Percentiles rank a stretch among this genome's conserved stretches.
Conservation (phyloP, 108 stramenopile species). For the Parietichytrium sp. region DNA sequence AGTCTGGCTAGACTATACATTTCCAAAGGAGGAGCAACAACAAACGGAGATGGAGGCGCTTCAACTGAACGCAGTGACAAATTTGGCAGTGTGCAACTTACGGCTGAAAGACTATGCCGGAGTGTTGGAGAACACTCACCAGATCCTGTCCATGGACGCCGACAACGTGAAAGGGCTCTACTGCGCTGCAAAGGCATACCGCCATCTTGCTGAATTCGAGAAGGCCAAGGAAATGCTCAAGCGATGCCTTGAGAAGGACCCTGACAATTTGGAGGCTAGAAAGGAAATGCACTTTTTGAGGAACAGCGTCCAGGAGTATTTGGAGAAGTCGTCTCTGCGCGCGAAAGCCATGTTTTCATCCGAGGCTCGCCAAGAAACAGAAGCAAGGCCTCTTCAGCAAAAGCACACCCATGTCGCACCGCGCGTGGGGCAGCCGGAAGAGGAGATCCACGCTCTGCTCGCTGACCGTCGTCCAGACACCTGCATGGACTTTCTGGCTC, state of each 20-base stretch:
- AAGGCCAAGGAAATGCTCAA: slow-evolving; percentile 65
- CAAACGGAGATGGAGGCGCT: not conserved
- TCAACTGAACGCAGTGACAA: not conserved
- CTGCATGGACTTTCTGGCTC: no score
- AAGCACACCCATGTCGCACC: no score
- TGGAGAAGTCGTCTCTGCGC: not conserved
- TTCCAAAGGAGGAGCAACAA: not conserved
- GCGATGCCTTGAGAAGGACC: slow-evolving; percentile 50
- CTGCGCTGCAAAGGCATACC: slow-evolving; percentile 67
- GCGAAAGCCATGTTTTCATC: slow-evolving; percentile 30
- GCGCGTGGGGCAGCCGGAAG: no score
- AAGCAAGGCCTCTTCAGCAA: no score
- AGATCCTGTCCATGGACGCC: slow-evolving; percentile 65
- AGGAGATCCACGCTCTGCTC: no score
- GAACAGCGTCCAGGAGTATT: not conserved
- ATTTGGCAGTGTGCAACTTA: not conserved
- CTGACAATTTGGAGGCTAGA: not conserved
- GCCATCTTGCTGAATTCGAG: slow-evolving; percentile 64
- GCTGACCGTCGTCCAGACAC: no score
- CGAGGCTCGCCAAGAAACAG: no score
- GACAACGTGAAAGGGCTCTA: slow-evolving; percentile 79
- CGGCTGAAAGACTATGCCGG: not conserved
- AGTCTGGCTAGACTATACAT: slow-evolving; percentile 23
- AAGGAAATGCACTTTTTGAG: not conserved
- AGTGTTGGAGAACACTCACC: not conserved